Evolutionary conservation across 371 early-diverging fungal genomes (phyloP), one percentile per base, ranked within the genome.

Genomic region (Mortierella sp.): DNA sequence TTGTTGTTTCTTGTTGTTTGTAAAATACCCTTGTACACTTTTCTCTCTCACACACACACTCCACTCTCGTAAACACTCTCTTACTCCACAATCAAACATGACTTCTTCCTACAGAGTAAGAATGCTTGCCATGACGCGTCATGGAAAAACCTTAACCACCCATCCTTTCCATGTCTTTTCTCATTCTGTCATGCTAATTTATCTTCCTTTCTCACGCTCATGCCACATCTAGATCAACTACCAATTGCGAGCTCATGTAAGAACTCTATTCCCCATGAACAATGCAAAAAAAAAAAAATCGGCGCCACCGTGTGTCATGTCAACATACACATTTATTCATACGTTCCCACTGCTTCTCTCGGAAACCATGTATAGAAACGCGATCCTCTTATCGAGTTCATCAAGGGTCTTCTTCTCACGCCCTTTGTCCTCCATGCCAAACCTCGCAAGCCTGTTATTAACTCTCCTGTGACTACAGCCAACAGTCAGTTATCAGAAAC

Each of bases 341-440:
- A 13, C 15, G 45, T 31, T 61, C 26, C n/a, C 12, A 31, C 9
- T 17, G 45, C 22, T 37, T 42, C 29, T 31, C 29, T 19, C 43
- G 15, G 28, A n/a, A 3, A 45, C 34, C 53, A 26, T 29, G 32
- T 56, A 58, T 72, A 80, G 81, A 92, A 93, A 86, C 90, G 94
- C 59, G 94, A 94, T 83, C 86, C 87, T 32, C 87, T 92, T 53
- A 93, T 94, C 76, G 94, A 94, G 83, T 94, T 94, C 82, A 92
- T 95, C 84, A 95, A 95, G 81, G 86, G 89, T 28, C 89, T 93
- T 71, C 86, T 94, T 28, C 88, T 92, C 61, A 92, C 92, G 5
- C 93, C 95, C 19, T 94, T 94, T 70, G 89, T 93, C 56, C 88
- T 94, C 28, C 91, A 93, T 70, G 85, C 91, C 28, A 87, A 89